Evolutionary conservation across 805 yeast genomes (phyloP).

Genomic region (Candida silvicultrix): DNA sequence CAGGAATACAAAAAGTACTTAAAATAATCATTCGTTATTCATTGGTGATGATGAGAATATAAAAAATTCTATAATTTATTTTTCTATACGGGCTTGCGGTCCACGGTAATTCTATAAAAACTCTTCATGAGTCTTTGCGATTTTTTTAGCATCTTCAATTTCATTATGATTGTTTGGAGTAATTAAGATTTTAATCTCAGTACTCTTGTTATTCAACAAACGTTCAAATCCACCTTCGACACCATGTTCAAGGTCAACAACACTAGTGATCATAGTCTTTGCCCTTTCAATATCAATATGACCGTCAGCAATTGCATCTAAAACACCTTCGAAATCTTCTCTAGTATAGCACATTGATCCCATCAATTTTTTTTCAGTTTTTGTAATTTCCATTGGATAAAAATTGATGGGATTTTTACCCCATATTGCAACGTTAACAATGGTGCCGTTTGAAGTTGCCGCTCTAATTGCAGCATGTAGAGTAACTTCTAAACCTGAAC

Average conservation of each 20-base stretch:
- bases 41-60: too few relatives aligned
- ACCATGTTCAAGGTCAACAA: constrained; percentile 41
- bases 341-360: constrained; percentile 60
- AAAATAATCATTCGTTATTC: too few relatives aligned
- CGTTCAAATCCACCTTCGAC: constrained; percentile 48
- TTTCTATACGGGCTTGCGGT: too few relatives aligned
- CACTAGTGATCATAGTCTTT: constrained; percentile 46
- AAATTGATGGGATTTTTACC: constrained; percentile 41
- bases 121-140: not conserved
- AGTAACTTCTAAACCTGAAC: constrained; percentile 50
- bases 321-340: constrained; percentile 51
- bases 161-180: constrained; percentile 39
- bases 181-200: constrained; percentile 48
- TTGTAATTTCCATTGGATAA: constrained; percentile 50
- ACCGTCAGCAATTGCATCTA: constrained; percentile 42
- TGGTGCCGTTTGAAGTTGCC: constrained; percentile 45
- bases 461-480: constrained; percentile 44
- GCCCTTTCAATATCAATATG: constrained; percentile 37
- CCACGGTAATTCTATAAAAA: too few relatives aligned
- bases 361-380: constrained; percentile 46
- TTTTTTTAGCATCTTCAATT: constrained; percentile 16
- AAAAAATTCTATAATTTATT: too few relatives aligned
- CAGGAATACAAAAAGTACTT: too few relatives aligned
- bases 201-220: constrained; percentile 44
- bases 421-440: constrained; percentile 66